Evolutionary conservation across 148 eudicot species (phyloP), one percentile per base, ranked within the genome.

Genomic region (Rhododendron kiyosumense): DNA sequence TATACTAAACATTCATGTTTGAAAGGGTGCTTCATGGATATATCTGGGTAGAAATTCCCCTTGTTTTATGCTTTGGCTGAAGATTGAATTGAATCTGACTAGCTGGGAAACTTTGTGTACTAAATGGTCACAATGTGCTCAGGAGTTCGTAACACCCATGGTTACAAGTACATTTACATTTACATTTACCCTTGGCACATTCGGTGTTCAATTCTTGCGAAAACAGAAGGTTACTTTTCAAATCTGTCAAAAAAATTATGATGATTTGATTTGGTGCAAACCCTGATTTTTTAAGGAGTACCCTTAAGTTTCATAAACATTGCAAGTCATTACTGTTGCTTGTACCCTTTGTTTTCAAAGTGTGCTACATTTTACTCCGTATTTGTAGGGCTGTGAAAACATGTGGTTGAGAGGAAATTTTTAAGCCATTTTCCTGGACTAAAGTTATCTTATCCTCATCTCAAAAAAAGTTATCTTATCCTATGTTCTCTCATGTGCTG

Each of bases 201-300:
- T 63, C 0, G 13, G 28, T 24, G 28, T 63, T 63, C 24, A 57
- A 57, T 57, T 57, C 63, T 4, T 57, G 7, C 13, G 4, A 3
- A 65, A 26, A 26, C 74, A 28, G 5, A 67, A 67, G 5, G 74
- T 2, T 28, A 8, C 30, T 26, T 69, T 69, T 28, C 12, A 11
- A 11, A 22, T 38, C 81, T 61, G 46, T 73, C 51, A 26, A 52
- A 43, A 71, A 30, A 80, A 10, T 52, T 79, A 32, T 46, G 34
- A 38, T 65, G 48, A 57, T 78, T 51, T 83, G 61, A 74, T 84
- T 86, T 85, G 79, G 78, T 88, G 71, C 79, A 20, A 43, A 69
- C 36, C 74, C 0, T 8, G 13, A 63, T 24, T 63, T 63, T 63
- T 24, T 8, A 63, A 24, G 13, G 69, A 24, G 69, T 63, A 63